Evolutionary conservation across 192 early-diverging fungal genomes (phyloP).

Genomic region (Backusella sp.): DNA sequence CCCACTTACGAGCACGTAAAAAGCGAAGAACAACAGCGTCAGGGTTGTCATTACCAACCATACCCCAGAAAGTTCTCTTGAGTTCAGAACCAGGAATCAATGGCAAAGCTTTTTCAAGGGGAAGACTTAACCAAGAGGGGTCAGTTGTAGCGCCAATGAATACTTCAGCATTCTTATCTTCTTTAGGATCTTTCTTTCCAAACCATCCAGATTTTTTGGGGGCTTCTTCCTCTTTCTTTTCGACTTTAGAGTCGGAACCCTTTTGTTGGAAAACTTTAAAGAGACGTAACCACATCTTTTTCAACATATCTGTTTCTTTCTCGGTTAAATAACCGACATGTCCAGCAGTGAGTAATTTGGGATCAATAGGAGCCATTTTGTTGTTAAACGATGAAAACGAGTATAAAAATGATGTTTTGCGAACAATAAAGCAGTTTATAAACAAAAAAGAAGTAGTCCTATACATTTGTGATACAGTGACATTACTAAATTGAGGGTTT

Average conservation of each 20-base stretch:
- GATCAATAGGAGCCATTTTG: conserved; percentile 5
- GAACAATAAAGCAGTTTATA: conserved; percentile 11
- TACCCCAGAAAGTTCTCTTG: conserved; percentile 61
- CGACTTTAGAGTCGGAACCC: background rate
- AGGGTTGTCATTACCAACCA: conserved; percentile 62
- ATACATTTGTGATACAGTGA: conserved; percentile 6
- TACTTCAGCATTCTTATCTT: background rate
- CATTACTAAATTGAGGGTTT: background rate
- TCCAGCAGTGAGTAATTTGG: background rate
- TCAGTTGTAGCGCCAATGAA: conserved; percentile 17
- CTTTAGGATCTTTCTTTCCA: conserved; percentile 3
- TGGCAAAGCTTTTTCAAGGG: conserved; percentile 26
- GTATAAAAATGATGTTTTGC: background rate
- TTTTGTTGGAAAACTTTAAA: conserved; percentile 41
- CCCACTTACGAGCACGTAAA: conserved; percentile 89
- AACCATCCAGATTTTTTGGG: conserved; percentile 12
- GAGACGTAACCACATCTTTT: conserved; percentile 46
- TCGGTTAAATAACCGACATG: conserved; percentile 38
- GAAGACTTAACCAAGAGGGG: background rate
- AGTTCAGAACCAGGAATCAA: conserved; percentile 27
- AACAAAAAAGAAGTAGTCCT: conserved; percentile 15
- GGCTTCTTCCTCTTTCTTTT: background rate
- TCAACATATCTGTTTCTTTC: conserved; percentile 44
- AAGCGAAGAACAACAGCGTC: conserved; percentile 79
- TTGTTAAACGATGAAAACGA: conserved; percentile 1